Base-by-base conservation (phyloP, 179 eudicot species). In the Spergularia azorica region DNA sequence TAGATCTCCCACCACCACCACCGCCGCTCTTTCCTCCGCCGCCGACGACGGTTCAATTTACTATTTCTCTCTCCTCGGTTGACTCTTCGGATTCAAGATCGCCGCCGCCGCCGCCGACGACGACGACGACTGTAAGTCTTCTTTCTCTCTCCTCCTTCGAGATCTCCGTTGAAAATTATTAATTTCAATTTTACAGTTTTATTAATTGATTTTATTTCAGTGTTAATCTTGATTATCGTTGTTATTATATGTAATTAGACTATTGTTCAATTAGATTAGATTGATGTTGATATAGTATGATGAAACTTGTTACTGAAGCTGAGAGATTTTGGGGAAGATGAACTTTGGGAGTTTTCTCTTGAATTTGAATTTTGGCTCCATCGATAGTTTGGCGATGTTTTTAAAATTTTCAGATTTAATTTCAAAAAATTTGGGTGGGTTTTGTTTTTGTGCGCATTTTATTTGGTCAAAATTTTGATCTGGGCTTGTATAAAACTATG, bases 311-410 rank as follows among this genome's bases (percentile, higher is more conserved):
- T 50, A 18, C 38, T 61, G 65, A 26, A 26, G 32, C 32, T 70
- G 13, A 13, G 12, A 21, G 48, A 43, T 55, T 21, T 18, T 15
- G 0, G 6, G 6, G 21, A 38, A 11, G 54, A 3, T 21, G 10
- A 36, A 10, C 16, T 17, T 3, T 56, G 16, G 3, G 10, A 26
- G 32, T 26, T 73, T 9, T 21, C n/a, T 20, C 46, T n/a, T 18
- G 1, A 3, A 41, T 76, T 66, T 66, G 72, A 76, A 76, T 76
- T 76, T 76, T 76, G 78, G 78, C 78, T 76, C 78, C 41, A 52
- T 26, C 0, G 32, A 26, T 9, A 52, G 16, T 50, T 67, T 67
- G 36, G 38, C 9, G 3, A 32, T 21, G 7, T 18, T 61, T 12
- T 21, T 6, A 14, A 51, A 26, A 26, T 26, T 26, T 26, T 26